Base-by-base conservation (phyloP, 371 early-diverging fungal genomes). In the Synchytrium microbalum region DNA sequence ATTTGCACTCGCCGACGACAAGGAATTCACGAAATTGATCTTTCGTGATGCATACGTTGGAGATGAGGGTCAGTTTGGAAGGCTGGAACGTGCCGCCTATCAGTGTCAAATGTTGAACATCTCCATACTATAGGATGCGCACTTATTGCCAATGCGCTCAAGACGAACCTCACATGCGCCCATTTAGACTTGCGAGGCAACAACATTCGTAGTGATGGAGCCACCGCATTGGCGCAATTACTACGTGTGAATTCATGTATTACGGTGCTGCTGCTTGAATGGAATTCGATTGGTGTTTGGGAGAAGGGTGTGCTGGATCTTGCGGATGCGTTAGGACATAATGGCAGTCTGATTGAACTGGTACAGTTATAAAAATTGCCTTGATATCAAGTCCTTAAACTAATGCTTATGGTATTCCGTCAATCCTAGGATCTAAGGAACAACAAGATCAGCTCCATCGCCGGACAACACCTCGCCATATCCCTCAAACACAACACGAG, bases 271-370 rank as follows among this genome's bases (percentile, higher is more conserved):
- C 54, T 29, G 38, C 65, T 82, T 19, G 83, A 82, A 62, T 82
- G 83, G 83, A 82, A 82, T 65, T 77, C 77, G 64, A 64, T 82
- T 26, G 83, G 83, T 0, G 72, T 82, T 32, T 82, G 83, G 80
- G 79, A 82, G 52, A 58, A 68, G 10, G 81, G 77, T 14, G 61
- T 79, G 13, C 64, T 65, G 31, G 72, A 75, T 0, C 29, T 82
- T 1, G 76, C 73, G 8, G 83, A 82, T 60, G 79, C 77, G 14
- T 64, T 82, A 0, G 55, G 74, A 3, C 65, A 78, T 58, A 82
- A 82, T 61, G 68, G 72, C 46, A 63, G 67, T 0, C 53, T 82
- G 32, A 63, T 67, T 54, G 58, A 72, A 16, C 66, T 82, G n/a
- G 46, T 38, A 19, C 5, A 19, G 5, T 5, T 38, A 38, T 38